These are phyloP conservation scores for Sugiyamaella sp. DNA, from an alignment of 1,139 yeast species.

Conservation along the genomic window DNA sequence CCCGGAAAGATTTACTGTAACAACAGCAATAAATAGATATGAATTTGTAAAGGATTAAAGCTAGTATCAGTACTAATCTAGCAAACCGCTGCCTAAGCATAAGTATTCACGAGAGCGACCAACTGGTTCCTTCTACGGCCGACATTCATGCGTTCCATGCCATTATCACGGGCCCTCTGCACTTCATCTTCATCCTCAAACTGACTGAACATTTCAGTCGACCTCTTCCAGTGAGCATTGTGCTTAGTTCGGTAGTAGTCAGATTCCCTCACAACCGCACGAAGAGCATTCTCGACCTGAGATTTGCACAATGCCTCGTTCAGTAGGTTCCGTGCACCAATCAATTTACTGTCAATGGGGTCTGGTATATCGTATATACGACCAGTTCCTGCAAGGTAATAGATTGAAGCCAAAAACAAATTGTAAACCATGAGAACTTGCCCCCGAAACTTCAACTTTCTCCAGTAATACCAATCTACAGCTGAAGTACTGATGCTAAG, in stretches of 20 bases:
- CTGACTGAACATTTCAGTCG: conserved; percentile 8
- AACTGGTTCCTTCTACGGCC: conserved; percentile 10
- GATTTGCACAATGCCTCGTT: conserved; percentile 18
- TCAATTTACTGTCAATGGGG: conserved; percentile 21
- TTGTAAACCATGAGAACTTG: conserved; percentile 25
- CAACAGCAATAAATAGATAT: background rate
- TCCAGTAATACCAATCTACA: conserved; percentile 33
- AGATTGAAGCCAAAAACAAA: conserved; percentile 24
- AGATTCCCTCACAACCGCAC: conserved; percentile 18
- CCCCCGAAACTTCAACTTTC: conserved; percentile 25
- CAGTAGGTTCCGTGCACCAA: conserved; percentile 7
- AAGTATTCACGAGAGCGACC: conserved; percentile 15
- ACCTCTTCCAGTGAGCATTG: conserved; percentile 13
- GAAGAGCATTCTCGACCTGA: conserved; percentile 8
- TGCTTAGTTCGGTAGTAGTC: conserved; percentile 17
- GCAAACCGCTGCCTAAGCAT: too few relatives aligned
- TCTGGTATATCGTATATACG: conserved; percentile 27
- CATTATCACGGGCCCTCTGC: conserved; percentile 19
- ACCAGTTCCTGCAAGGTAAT: conserved; percentile 32
- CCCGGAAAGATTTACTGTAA: too few relatives aligned
- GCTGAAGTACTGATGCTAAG: conserved; percentile 20
- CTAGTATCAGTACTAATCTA: too few relatives aligned
- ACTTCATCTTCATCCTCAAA: conserved; percentile 15
- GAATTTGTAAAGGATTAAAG: background rate
- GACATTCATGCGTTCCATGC: conserved; percentile 13